Percentiles rank a stretch among this genome's conserved stretches.
phyloP scores from a whole-genome alignment of 2,329 filamentous ascomycete species.

The Arachnopeziza araneosa region DNA sequence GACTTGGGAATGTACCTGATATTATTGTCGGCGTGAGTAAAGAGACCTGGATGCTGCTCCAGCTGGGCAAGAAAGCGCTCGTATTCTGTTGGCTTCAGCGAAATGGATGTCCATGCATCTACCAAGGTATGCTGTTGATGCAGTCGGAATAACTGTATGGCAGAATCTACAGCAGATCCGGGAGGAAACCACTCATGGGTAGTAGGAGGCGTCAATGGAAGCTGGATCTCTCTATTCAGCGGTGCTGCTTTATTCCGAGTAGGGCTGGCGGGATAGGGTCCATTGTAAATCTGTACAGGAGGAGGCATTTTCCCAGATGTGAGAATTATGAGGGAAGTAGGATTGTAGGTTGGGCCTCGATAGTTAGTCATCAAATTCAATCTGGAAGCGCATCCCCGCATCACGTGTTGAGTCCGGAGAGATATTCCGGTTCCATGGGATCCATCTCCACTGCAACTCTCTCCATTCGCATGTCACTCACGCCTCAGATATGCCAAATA shows the following conservation, averaged over 20 bases:
- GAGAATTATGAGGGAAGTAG: too few species aligned
- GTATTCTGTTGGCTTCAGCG: constrained; percentile 5
- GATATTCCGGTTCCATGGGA: too few species aligned
- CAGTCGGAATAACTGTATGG: constrained; percentile 6
- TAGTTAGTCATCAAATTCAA: too few species aligned
- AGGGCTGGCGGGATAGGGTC: not conserved
- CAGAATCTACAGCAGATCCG: constrained; percentile 5
- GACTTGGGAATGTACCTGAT: constrained; percentile 5
- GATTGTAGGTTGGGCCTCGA: too few species aligned
- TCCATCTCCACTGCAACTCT: too few species aligned
- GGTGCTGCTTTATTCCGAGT: constrained; percentile 2
- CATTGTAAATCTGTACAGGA: constrained; percentile 3
- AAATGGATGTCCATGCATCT: constrained; percentile 7
- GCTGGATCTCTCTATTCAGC: constrained; percentile 4
- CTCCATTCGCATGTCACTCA: too few species aligned
- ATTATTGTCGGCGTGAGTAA: constrained; percentile 6
- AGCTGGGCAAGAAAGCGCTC: constrained; percentile 7
- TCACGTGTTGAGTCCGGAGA: too few species aligned
- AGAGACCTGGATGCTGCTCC: constrained; percentile 6
- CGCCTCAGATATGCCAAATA: too few species aligned
- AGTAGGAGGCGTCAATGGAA: constrained; percentile 1
- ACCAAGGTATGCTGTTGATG: constrained; percentile 4
- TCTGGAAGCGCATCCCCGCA: too few species aligned
- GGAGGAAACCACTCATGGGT: not conserved
- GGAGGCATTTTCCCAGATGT: too few species aligned